Percentiles rank a stretch among this genome's conserved stretches.
These are phyloP conservation scores for Tausonia pullulans DNA, from an alignment of 1,284 basidiomycete genomes.

Conservation along the genomic window DNA sequence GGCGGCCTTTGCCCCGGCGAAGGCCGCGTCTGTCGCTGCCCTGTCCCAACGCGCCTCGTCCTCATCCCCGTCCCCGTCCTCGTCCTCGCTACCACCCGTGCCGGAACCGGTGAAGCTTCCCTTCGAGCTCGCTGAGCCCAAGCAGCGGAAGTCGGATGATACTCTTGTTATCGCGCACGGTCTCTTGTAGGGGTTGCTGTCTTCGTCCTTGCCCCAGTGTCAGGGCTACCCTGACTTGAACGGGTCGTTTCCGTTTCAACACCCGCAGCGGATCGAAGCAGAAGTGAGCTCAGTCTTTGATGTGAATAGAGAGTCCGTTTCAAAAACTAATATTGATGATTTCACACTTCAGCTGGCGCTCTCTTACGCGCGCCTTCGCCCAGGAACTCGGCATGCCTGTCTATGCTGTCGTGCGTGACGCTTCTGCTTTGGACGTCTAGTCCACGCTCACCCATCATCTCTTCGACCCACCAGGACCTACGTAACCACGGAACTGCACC, in stretches of 20 bases:
- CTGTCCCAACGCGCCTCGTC: neutral
- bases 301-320: neutral
- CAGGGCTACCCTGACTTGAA: neutral
- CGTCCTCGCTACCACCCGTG: neutral
- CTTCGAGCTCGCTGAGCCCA: conserved; percentile 28
- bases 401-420: conserved; percentile 38
- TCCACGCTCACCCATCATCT: neutral
- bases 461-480: conserved; percentile 36
- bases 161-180: conserved; percentile 41
- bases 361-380: conserved; percentile 40
- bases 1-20: too few relatives aligned
- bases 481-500: conserved; percentile 45
- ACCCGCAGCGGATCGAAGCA: conserved; percentile 42
- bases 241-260: neutral
- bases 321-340: neutral
- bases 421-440: neutral
- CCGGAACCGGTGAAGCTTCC: conserved; percentile 28
- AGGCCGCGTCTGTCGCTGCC: too few relatives aligned
- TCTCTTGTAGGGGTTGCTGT: conserved; percentile 26
- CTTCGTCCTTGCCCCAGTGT: neutral
- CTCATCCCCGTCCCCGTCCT: neutral
- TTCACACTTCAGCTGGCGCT: conserved; percentile 34
- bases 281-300: conserved; percentile 26
- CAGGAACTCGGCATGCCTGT: conserved; percentile 38
- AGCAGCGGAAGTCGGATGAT: conserved; percentile 21